Conservation (phyloP, 768 basidiomycete species). For the Suillus alpinus region DNA sequence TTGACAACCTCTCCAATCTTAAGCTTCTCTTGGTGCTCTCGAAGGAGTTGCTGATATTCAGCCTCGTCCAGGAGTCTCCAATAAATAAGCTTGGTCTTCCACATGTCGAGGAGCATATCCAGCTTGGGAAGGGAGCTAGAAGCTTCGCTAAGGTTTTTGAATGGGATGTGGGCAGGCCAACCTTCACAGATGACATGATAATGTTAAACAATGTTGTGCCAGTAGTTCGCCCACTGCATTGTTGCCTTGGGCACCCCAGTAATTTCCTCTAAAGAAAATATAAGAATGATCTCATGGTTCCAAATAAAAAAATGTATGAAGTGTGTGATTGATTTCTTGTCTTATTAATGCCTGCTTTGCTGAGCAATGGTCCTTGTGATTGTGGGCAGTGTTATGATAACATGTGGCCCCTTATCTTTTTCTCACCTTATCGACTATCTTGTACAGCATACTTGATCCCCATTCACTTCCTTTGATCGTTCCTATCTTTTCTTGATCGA, state of each 20-base stretch:
- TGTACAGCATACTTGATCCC: too few species aligned
- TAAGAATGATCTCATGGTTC: neutral
- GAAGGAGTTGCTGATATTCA: neutral
- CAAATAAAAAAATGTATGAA: neutral
- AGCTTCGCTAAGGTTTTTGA: constrained; percentile 2
- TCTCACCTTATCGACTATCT: too few species aligned
- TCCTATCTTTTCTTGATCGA: too few species aligned
- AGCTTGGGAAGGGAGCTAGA: constrained; percentile 5
- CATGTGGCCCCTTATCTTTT: too few species aligned
- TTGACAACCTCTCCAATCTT: neutral
- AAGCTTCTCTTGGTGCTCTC: neutral
- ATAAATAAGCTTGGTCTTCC: constrained; percentile 1
- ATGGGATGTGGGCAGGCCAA: constrained; percentile 4
- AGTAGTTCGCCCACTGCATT: constrained; percentile 6
- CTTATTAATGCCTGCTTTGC: neutral
- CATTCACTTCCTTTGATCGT: too few species aligned
- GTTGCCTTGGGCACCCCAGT: constrained; percentile 2
- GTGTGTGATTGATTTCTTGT: neutral
- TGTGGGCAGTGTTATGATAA: too few species aligned
- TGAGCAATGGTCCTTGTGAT: neutral
- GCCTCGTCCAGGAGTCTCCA: neutral
- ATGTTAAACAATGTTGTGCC: neutral
- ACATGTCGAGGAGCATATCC: neutral
- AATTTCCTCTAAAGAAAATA: constrained; percentile 1
- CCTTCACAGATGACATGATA: constrained; percentile 5